A percentile compares a stretch with the other conserved stretches of the same genome.
These are phyloP conservation scores for Yamadazyma nakazawae DNA, from an alignment of 805 yeast species.

Conservation along the genomic window DNA sequence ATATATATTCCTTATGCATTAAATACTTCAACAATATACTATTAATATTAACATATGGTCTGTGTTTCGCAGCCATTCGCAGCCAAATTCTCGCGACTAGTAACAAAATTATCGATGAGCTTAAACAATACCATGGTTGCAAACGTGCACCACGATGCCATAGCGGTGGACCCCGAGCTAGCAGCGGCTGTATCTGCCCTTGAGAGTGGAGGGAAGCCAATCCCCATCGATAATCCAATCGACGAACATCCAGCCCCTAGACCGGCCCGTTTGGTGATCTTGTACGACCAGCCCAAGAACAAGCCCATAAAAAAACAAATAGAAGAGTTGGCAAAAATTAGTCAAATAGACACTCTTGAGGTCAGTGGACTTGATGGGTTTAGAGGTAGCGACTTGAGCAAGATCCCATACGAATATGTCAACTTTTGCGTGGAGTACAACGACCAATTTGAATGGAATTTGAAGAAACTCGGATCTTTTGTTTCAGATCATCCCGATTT, in stretches of 20 bases:
- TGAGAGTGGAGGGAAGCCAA: neutral
- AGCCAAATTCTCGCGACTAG: neutral
- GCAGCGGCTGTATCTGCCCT: conserved; percentile 2
- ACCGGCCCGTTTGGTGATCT: conserved; percentile 14
- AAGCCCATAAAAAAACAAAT: conserved; percentile 26
- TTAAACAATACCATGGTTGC: neutral
- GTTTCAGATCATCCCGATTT: conserved; percentile 16
- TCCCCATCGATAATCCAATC: neutral
- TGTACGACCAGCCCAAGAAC: conserved; percentile 27
- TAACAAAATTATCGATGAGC: conserved; percentile 8
- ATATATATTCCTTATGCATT: neutral
- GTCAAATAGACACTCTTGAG: conserved; percentile 19
- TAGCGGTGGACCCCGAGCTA: conserved; percentile 9
- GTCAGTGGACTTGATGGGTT: conserved; percentile 14
- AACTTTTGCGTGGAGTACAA: conserved; percentile 33
- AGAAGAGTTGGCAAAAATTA: conserved; percentile 19
- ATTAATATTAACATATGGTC: neutral
- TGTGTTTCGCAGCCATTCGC: conserved; percentile 1
- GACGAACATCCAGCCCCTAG: neutral
- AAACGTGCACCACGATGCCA: neutral
- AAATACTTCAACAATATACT: neutral
- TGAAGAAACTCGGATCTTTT: conserved; percentile 20
- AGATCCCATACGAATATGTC: conserved; percentile 16
- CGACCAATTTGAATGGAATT: conserved; percentile 24
- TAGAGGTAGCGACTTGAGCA: neutral